Evolutionary conservation across 1,284 basidiomycete species (phyloP).

Genomic region (Omphalotus olearius): DNA sequence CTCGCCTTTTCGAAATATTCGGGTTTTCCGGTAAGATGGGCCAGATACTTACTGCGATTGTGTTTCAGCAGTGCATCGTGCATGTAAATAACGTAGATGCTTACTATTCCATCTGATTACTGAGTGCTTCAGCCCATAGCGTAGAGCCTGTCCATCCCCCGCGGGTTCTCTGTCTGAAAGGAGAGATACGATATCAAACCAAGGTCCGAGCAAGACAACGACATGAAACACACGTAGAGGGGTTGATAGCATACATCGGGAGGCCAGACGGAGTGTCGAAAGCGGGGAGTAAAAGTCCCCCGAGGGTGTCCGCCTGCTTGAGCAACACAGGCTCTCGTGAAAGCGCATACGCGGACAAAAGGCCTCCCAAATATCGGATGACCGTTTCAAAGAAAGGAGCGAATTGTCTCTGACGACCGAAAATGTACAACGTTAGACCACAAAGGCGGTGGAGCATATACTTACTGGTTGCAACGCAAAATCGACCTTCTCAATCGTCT

Average conservation of each 20-base stretch:
- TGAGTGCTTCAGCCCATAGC: constrained; percentile 45
- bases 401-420: constrained; percentile 22
- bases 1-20: constrained; percentile 43
- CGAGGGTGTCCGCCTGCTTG: constrained; percentile 53
- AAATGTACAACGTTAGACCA: background rate
- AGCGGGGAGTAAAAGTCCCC: constrained; percentile 44
- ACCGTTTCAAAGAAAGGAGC: constrained; percentile 73
- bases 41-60: constrained; percentile 47
- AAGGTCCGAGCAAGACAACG: background rate
- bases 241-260: constrained; percentile 48
- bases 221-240: constrained; percentile 25
- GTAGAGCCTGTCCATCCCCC: constrained; percentile 29
- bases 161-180: constrained; percentile 27
- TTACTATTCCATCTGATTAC: constrained; percentile 55
- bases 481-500: constrained; percentile 7
- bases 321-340: constrained; percentile 55
- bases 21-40: constrained; percentile 47
- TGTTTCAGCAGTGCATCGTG: background rate
- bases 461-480: constrained; percentile 13
- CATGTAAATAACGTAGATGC: constrained; percentile 9
- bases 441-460: background rate
- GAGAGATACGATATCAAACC: background rate
- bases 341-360: constrained; percentile 71
- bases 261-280: constrained; percentile 52
- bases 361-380: constrained; percentile 74